phyloP scores from a whole-genome alignment of 805 yeast species.

The Tetrapisispora namnaoensis region DNA sequence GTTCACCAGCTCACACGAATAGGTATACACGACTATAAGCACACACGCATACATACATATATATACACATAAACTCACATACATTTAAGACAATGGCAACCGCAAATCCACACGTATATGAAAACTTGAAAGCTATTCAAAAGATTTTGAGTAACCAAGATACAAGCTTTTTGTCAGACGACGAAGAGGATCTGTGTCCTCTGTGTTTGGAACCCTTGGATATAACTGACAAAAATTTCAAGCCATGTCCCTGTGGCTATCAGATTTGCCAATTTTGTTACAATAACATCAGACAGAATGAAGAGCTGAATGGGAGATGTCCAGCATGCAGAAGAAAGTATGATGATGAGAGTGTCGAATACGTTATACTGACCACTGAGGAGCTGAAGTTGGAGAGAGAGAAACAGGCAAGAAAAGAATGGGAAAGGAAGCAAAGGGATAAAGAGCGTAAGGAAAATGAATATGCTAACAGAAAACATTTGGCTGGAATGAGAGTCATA shows the following conservation, averaged over 20 bases:
- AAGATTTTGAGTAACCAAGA: slow-evolving; percentile 26
- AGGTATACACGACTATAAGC: too few relatives aligned
- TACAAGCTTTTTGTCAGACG: slow-evolving; percentile 28
- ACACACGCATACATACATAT: background rate
- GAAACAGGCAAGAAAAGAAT: slow-evolving; percentile 71
- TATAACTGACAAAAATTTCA: slow-evolving; percentile 88
- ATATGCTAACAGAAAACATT: slow-evolving; percentile 67
- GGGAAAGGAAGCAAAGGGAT: slow-evolving; percentile 75
- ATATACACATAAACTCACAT: background rate
- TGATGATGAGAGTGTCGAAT: slow-evolving; percentile 88
- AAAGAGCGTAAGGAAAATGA: slow-evolving; percentile 89
- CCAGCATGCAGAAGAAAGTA: slow-evolving; percentile 95
- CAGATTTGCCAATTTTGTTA: slow-evolving; percentile 98
- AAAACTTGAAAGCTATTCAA: slow-evolving; percentile 25
- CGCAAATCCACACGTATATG: slow-evolving; percentile 20
- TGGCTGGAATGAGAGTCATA: slow-evolving; percentile 96
- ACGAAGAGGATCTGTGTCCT: slow-evolving; percentile 48
- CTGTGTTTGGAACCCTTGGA: slow-evolving; percentile 98
- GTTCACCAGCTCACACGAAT: too few relatives aligned
- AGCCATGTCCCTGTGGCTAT: slow-evolving; percentile 99
- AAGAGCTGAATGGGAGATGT: slow-evolving; percentile 90
- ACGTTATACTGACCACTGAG: slow-evolving; percentile 71
- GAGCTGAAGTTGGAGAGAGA: slow-evolving; percentile 74
- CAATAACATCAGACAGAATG: slow-evolving; percentile 90
- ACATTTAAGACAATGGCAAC: slow-evolving; percentile 11